A percentile compares a stretch with the other conserved stretches of the same genome.
Conservation (phyloP, 768 basidiomycete genomes). For the Boletus vermiculosoides region DNA sequence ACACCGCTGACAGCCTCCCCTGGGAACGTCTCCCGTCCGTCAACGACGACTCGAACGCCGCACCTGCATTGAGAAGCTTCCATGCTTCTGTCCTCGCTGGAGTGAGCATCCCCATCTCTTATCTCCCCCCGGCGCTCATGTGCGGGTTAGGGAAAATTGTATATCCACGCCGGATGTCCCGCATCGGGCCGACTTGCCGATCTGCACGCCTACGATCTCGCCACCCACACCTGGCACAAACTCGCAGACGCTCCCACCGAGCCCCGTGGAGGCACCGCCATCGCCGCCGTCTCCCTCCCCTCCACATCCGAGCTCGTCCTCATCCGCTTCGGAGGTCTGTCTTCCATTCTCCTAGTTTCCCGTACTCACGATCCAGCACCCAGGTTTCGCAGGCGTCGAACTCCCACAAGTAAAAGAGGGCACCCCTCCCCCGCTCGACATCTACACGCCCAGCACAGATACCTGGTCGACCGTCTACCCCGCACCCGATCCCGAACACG, state of each 20-base stretch:
- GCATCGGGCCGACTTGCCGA: slow-evolving; percentile 34
- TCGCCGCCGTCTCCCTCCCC: slow-evolving; percentile 28
- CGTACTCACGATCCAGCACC: not conserved
- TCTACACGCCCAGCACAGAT: slow-evolving; percentile 30
- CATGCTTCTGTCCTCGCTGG: slow-evolving; percentile 33
- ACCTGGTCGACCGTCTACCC: slow-evolving; percentile 28
- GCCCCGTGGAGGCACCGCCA: slow-evolving; percentile 41
- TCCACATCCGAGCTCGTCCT: slow-evolving; percentile 24
- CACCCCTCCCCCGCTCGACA: slow-evolving; percentile 30
- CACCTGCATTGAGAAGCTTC: slow-evolving; percentile 36
- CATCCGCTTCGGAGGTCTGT: slow-evolving; percentile 38
- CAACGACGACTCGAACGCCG: slow-evolving; percentile 29
- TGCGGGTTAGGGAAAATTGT: slow-evolving; percentile 29
- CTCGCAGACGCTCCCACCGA: slow-evolving; percentile 39
- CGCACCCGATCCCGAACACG: slow-evolving; percentile 25
- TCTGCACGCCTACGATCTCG: slow-evolving; percentile 36
- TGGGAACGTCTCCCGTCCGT: slow-evolving; percentile 33
- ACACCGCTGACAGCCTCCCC: not conserved
- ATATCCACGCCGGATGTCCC: slow-evolving; percentile 44
- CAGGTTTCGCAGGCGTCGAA: slow-evolving; percentile 37
- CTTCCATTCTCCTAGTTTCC: rapidly evolving
- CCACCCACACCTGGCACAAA: slow-evolving; percentile 28
- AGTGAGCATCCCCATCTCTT: slow-evolving; percentile 18
- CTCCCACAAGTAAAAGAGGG: slow-evolving; percentile 24
- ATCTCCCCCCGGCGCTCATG: not conserved